phyloP scores from a whole-genome alignment of 2,329 filamentous ascomycete species.

The Niveomyces coronatus region DNA sequence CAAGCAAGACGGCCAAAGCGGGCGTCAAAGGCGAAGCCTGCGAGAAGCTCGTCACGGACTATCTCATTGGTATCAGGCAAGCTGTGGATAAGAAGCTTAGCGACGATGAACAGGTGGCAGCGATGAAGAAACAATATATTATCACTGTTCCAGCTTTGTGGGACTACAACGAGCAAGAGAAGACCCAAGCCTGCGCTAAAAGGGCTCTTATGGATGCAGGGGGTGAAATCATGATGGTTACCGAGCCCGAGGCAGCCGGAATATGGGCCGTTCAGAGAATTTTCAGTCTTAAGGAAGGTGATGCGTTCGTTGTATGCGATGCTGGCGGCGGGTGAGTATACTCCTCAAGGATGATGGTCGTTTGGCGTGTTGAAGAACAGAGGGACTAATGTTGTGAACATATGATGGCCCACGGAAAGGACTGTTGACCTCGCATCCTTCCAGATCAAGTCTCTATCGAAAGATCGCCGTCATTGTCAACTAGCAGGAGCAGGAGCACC shows the following conservation, averaged over 20 bases:
- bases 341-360: neutral
- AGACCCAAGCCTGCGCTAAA: slow-evolving; percentile 1
- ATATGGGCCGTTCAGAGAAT: slow-evolving; percentile 3
- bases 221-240: neutral
- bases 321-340: slow-evolving; percentile 1
- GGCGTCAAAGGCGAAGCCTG: slow-evolving; percentile 1
- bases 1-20: slow-evolving; percentile 2
- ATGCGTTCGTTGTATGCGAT: slow-evolving; percentile 2
- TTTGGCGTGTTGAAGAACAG: neutral
- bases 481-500: neutral
- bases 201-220: slow-evolving; percentile 1
- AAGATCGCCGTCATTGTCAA: slow-evolving; percentile 1
- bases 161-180: slow-evolving; percentile 3
- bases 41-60: slow-evolving; percentile 4
- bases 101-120: neutral
- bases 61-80: slow-evolving; percentile 1
- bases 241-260: slow-evolving; percentile 1
- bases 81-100: slow-evolving; percentile 3
- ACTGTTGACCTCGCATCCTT: slow-evolving; percentile 3
- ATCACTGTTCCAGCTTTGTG: slow-evolving; percentile 2
- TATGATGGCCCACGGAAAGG: neutral
- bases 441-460: slow-evolving; percentile 1
- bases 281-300: neutral
- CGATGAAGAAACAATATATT: neutral
- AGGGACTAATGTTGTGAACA: neutral